Percentiles rank a stretch among this genome's conserved stretches.
Evolutionary conservation across 495 filamentous ascomycete species (phyloP).

Genomic region (Neurospora tetrasperma): DNA sequence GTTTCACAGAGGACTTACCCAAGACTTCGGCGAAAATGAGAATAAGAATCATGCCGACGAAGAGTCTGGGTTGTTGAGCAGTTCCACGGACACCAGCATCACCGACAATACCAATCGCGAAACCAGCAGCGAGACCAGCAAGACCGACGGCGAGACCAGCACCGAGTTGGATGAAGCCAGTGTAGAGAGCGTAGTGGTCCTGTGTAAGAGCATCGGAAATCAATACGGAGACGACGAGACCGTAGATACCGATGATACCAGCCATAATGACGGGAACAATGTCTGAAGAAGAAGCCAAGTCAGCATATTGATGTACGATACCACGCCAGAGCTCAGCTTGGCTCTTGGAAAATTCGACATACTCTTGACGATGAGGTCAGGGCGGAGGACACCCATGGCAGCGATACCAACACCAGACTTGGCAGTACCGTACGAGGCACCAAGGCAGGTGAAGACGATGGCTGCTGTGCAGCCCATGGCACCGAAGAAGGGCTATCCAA

Average conservation of each 20-base stretch:
- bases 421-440: constrained; percentile 95
- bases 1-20: constrained; percentile 47
- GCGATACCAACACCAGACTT: constrained; percentile 99
- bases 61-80: constrained; percentile 92
- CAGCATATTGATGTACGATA: constrained; percentile 7
- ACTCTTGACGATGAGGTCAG: constrained; percentile 99
- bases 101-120: constrained; percentile 98
- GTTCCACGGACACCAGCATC: constrained; percentile 98
- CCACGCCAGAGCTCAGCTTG: constrained; percentile 2
- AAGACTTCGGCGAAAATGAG: constrained; percentile 99
- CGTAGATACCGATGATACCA: constrained; percentile 99
- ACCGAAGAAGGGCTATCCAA: constrained; percentile 87
- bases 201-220: constrained; percentile 88
- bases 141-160: constrained; percentile 95
- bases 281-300: constrained; percentile 44
- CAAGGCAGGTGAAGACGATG: constrained; percentile 98
- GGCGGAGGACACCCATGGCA: constrained; percentile 93
- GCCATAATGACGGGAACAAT: constrained; percentile 99
- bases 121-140: constrained; percentile 93
- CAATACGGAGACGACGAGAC: constrained; percentile 94
- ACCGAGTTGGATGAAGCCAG: constrained; percentile 93
- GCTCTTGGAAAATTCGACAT: constrained; percentile 30
- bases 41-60: constrained; percentile 99
- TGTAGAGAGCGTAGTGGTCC: constrained; percentile 67
- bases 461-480: constrained; percentile 97